Conservation (phyloP, 352 stramenopile genomes). For the Pythium chondricola region DNA sequence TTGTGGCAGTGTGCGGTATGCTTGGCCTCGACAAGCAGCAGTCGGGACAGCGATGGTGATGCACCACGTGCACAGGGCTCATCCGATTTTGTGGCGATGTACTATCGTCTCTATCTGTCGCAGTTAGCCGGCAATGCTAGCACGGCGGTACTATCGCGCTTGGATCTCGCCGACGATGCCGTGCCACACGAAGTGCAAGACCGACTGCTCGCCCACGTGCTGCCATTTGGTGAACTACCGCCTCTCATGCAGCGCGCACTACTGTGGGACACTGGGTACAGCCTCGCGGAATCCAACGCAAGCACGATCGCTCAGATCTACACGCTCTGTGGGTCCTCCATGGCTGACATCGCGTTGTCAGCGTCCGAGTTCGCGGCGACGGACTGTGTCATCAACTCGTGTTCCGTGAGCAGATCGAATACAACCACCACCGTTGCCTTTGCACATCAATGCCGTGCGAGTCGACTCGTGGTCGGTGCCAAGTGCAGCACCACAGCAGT, state of each 20-base stretch:
- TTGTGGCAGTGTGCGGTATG: not conserved
- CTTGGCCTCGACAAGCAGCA: not conserved
- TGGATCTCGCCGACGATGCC: constrained; percentile 6
- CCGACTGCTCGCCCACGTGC: constrained; percentile 14
- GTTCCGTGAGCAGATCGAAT: not conserved
- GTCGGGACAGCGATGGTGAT: not conserved
- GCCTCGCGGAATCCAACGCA: constrained; percentile 2
- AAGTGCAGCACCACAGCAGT: constrained; percentile 19
- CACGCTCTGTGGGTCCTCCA: constrained; percentile 7
- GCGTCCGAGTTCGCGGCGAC: not conserved
- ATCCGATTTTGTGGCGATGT: constrained; percentile 7
- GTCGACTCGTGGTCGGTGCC: constrained; percentile 7
- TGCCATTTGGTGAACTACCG: constrained; percentile 21
- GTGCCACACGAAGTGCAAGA: constrained; percentile 18
- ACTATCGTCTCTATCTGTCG: no score
- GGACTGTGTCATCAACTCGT: not conserved
- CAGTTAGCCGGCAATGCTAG: no score
- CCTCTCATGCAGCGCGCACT: constrained; percentile 25
- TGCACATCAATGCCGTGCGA: not conserved
- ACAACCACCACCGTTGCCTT: not conserved
- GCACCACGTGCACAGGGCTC: no score
- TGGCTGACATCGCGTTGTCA: constrained; percentile 6
- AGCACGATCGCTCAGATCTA: constrained; percentile 11
- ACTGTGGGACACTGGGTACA: constrained; percentile 14
- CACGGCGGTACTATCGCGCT: not conserved